Percentiles rank a stretch among this genome's conserved stretches.
These are phyloP conservation scores for Saccharomycopsis javanensis DNA, from an alignment of 805 yeast species.

Conservation along the genomic window DNA sequence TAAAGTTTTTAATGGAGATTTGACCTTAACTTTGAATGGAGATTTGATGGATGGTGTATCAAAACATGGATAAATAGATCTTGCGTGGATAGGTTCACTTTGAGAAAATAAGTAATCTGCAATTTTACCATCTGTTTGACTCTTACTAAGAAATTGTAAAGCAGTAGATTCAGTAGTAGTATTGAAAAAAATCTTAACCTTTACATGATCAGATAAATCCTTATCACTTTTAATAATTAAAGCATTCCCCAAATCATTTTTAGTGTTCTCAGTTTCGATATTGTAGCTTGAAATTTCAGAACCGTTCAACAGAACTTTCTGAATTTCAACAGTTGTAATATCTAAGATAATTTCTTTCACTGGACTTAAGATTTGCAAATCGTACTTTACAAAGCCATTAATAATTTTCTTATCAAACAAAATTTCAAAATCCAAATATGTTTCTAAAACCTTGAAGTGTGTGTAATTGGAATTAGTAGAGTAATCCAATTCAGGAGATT, in stretches of 20 bases:
- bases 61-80: slow-evolving; percentile 80
- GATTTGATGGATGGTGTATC: slow-evolving; percentile 85
- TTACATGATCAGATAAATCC: slow-evolving; percentile 13
- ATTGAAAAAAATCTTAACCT: slow-evolving; percentile 40
- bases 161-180: slow-evolving; percentile 78
- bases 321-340: slow-evolving; percentile 50
- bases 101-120: slow-evolving; percentile 76
- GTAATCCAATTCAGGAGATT: slow-evolving; percentile 49
- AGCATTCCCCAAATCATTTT: slow-evolving; percentile 53
- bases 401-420: slow-evolving; percentile 44
- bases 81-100: slow-evolving; percentile 85
- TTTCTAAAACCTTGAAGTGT: slow-evolving; percentile 39
- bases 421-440: slow-evolving; percentile 44
- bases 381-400: slow-evolving; percentile 44
- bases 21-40: slow-evolving; percentile 45
- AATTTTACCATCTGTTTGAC: slow-evolving; percentile 62
- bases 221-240: slow-evolving; percentile 29
- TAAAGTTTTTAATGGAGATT: slow-evolving; percentile 58
- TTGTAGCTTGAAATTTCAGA: slow-evolving; percentile 23
- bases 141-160: slow-evolving; percentile 71
- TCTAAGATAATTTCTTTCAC: slow-evolving; percentile 46
- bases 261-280: slow-evolving; percentile 25
- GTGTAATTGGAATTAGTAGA: slow-evolving; percentile 71
- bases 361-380: slow-evolving; percentile 30
- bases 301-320: slow-evolving; percentile 36